A percentile compares a stretch with the other conserved stretches of the same genome.
These are phyloP conservation scores for Lactarius vividus DNA, from an alignment of 768 basidiomycete genomes.

Conservation along the genomic window DNA sequence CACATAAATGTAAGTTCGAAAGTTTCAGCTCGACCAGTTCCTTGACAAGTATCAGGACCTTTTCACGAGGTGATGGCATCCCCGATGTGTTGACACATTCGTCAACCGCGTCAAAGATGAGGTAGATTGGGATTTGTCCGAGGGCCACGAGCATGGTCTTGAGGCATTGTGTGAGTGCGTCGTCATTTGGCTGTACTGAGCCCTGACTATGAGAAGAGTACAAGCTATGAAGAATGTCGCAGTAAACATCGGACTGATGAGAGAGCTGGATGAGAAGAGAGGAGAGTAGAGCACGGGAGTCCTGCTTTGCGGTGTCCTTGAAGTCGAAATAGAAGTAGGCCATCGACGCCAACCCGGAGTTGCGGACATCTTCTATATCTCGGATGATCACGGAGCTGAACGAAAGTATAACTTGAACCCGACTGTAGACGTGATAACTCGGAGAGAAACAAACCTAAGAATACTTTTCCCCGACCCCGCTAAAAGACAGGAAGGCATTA, in stretches of 20 bases:
- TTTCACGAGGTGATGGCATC: neutral
- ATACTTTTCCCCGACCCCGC: constrained; percentile 16
- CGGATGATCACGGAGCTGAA: constrained; percentile 6
- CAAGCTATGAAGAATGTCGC: neutral
- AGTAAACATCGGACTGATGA: neutral
- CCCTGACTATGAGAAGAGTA: neutral
- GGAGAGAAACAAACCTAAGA: neutral
- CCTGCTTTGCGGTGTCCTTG: neutral
- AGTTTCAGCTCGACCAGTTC: neutral
- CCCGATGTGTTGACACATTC: neutral
- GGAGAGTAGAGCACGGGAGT: neutral
- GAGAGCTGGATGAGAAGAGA: constrained; percentile 5
- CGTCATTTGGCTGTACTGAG: neutral
- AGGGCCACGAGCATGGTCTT: neutral
- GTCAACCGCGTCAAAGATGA: neutral
- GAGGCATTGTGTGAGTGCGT: neutral
- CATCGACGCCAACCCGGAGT: neutral
- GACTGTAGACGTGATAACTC: accelerated
- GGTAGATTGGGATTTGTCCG: neutral
- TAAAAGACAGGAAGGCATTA: neutral
- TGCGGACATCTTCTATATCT: neutral
- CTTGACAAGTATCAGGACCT: neutral
- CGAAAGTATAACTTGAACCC: neutral
- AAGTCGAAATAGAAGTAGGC: neutral
- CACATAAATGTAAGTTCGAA: neutral